phyloP scores from a whole-genome alignment of 2,329 filamentous ascomycete species.

The Ilyonectria destructans region DNA sequence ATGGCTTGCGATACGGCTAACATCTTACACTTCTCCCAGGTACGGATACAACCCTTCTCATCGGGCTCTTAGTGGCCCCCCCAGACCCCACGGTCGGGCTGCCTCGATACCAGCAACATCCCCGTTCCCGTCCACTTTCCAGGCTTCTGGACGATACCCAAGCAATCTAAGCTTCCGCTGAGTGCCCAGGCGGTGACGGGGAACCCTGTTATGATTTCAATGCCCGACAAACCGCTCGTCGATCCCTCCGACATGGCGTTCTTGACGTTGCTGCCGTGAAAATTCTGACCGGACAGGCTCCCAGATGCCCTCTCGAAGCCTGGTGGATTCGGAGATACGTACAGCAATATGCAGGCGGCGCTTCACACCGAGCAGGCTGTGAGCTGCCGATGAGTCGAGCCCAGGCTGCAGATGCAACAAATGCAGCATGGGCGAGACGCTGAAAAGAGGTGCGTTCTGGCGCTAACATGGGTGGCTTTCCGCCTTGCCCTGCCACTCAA shows the following conservation, averaged over 20 bases:
- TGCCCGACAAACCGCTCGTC: constrained; percentile 41
- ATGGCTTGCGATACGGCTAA: not conserved
- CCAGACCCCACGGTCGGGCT: constrained; percentile 33
- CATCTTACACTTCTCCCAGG: constrained; percentile 18
- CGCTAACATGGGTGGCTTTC: constrained; percentile 36
- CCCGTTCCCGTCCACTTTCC: constrained; percentile 19
- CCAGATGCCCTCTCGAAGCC: constrained; percentile 8
- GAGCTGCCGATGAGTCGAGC: not conserved
- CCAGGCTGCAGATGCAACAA: constrained; percentile 7
- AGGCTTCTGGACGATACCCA: constrained; percentile 23
- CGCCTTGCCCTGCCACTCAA: constrained; percentile 42
- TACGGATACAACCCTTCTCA: constrained; percentile 28
- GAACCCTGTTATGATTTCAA: constrained; percentile 37
- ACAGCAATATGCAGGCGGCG: constrained; percentile 7
- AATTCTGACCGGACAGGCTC: constrained; percentile 1
- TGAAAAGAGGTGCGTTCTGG: constrained; percentile 32
- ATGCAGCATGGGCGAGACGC: constrained; percentile 35
- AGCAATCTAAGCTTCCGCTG: constrained; percentile 23
- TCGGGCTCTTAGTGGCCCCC: constrained; percentile 39
- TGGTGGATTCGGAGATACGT: constrained; percentile 4
- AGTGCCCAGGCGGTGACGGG: constrained; percentile 36
- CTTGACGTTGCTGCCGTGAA: constrained; percentile 4
- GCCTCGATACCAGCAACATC: constrained; percentile 35
- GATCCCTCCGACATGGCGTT: constrained; percentile 25
- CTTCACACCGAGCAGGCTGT: constrained; percentile 13